Evolutionary conservation across 2,329 filamentous ascomycete species (phyloP).

Genomic region (Apiospora arundinis): DNA sequence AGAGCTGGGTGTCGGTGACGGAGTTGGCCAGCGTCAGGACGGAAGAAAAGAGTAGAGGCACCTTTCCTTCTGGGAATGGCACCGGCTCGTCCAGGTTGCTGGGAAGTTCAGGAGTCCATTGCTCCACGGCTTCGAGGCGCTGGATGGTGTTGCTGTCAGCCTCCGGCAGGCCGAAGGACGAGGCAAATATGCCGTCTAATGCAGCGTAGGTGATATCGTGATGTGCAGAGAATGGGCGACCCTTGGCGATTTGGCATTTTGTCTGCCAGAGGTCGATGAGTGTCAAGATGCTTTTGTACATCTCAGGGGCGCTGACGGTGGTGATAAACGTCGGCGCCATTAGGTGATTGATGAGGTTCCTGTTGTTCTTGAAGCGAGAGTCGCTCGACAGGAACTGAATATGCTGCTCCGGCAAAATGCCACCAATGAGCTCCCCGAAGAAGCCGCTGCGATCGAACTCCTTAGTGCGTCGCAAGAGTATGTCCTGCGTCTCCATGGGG

Average conservation of each 20-base stretch:
- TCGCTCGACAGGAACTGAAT: slow-evolving; percentile 19
- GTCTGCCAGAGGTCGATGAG: slow-evolving; percentile 24
- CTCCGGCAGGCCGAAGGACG: slow-evolving; percentile 19
- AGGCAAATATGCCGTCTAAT: slow-evolving; percentile 23
- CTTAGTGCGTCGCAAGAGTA: slow-evolving; percentile 48
- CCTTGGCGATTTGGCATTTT: slow-evolving; percentile 16
- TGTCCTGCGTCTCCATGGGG: slow-evolving; percentile 49
- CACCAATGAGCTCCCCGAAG: slow-evolving; percentile 21
- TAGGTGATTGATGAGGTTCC: slow-evolving; percentile 23
- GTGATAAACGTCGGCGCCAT: slow-evolving; percentile 24
- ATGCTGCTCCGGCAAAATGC: slow-evolving; percentile 22
- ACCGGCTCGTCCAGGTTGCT: slow-evolving; percentile 31
- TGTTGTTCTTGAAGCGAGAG: slow-evolving; percentile 15
- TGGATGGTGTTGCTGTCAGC: slow-evolving; percentile 24
- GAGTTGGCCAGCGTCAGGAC: slow-evolving; percentile 19
- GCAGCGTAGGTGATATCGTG: slow-evolving; percentile 20
- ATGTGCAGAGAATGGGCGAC: slow-evolving; percentile 20
- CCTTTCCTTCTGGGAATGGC: slow-evolving; percentile 30
- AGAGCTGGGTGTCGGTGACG: slow-evolving; percentile 18
- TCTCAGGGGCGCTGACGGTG: slow-evolving; percentile 21
- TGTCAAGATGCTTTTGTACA: slow-evolving; percentile 11
- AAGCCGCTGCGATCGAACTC: slow-evolving; percentile 50
- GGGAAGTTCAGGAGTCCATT: slow-evolving; percentile 11
- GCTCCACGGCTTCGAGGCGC: slow-evolving; percentile 30
- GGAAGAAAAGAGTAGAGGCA: slow-evolving; percentile 10